These are phyloP conservation scores for Trametes sp. DNA, from an alignment of 1,284 basidiomycete species.

Conservation along the genomic window DNA sequence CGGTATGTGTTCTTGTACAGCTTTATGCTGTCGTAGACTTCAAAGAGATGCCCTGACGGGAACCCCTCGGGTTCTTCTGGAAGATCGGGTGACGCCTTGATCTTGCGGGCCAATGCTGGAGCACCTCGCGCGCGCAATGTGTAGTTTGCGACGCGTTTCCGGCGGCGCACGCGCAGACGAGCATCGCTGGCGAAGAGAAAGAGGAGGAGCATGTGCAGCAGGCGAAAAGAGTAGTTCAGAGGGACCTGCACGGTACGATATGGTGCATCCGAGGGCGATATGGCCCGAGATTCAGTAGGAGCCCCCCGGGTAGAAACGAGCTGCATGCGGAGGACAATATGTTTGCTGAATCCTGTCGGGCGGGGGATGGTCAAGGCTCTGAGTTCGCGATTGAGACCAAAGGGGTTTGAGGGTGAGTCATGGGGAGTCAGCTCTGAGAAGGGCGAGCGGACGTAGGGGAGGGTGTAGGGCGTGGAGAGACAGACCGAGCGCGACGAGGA, in stretches of 20 bases:
- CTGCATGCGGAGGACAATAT: constrained; percentile 73
- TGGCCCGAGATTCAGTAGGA: constrained; percentile 31
- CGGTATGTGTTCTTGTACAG: constrained; percentile 49
- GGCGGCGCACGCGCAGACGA: constrained; percentile 20
- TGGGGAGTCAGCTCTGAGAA: constrained; percentile 41
- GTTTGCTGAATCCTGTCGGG: constrained; percentile 55
- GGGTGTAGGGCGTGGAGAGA: constrained; percentile 36
- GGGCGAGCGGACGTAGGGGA: constrained; percentile 32
- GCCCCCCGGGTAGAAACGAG: constrained; percentile 47
- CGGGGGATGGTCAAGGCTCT: constrained; percentile 51
- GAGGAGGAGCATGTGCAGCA: constrained; percentile 65
- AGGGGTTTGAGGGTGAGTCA: constrained; percentile 51
- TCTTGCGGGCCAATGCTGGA: constrained; percentile 2
- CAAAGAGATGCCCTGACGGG: constrained; percentile 60
- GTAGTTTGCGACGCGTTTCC: constrained; percentile 20
- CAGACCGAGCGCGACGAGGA: neutral
- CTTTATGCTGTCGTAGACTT: constrained; percentile 56
- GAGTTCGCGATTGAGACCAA: constrained; percentile 44
- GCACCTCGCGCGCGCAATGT: constrained; percentile 1
- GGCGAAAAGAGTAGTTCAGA: constrained; percentile 70
- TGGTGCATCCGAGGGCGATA: constrained; percentile 48
- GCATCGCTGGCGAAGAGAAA: constrained; percentile 63
- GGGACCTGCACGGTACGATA: constrained; percentile 75
- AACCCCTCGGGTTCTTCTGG: constrained; percentile 7
- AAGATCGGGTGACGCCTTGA: neutral